Base-by-base conservation (phyloP, 345 rosid genomes). In the Melastoma malabathricum region DNA sequence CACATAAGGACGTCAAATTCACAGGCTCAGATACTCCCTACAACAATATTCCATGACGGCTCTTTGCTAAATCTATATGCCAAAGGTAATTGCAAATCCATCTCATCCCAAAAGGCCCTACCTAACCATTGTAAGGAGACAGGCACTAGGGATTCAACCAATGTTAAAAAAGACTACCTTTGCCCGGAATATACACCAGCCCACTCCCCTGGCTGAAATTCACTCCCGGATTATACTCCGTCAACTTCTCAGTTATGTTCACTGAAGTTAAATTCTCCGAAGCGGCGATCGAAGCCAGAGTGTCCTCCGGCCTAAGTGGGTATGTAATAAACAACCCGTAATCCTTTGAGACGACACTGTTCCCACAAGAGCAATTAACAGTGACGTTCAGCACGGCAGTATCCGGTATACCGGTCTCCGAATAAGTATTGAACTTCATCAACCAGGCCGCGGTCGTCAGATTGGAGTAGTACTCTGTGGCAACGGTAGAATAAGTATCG, bases 311-410 rank as follows among this genome's bases (percentile, higher is more conserved):
- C 57, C 80, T 79, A 53, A 86, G 81, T 7, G 96, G 93, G 44
- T 81, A 83, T 2, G 93, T 81, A 15, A 66, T 22, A 47, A 86
- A 83, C 71, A 86, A 50, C 14, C 94, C 89, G 46, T 73, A 83
- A 0, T 68, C 71, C 59, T 67, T 70, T 0, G 86, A 79, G 43
- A 83, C 68, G 0, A 10, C 8, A 20, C 64, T 60, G 27, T 77
- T 46, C 18, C 93, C 96, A 48, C 96, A 83, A 17, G 89, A 83
- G 50, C 94, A 86, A 46, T 77, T 86, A 50, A 86, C 94, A 4
- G 66, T 68, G 14, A 86, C 96, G 13, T 74, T 65, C 15, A 86
- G 57, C 48, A 25, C 50, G 13, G 68, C 72, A 13, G 46, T 1
- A 14, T 18, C 63, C 8, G 86, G 96, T 19, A 86, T 81, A 3